Percentiles rank a stretch among this genome's conserved stretches.
Evolutionary conservation across 2,329 filamentous ascomycete species (phyloP).

Genomic region (Penicillium sp.): DNA sequence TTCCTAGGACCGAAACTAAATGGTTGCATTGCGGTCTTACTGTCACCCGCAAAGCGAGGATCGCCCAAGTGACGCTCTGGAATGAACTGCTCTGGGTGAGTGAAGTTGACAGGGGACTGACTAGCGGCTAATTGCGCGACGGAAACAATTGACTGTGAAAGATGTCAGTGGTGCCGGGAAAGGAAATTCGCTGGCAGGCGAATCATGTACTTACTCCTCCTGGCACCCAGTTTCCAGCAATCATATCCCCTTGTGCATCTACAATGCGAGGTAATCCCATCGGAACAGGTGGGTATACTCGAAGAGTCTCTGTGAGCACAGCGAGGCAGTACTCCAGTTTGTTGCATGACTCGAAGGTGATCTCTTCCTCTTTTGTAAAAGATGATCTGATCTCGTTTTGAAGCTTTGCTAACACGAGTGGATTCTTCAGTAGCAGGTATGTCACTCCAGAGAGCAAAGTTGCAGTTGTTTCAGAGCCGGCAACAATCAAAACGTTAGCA

Average conservation of each 20-base stretch:
- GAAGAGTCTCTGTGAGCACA: slow-evolving; percentile 43
- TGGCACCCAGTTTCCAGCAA: slow-evolving; percentile 24
- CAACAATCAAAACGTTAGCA: slow-evolving; percentile 15
- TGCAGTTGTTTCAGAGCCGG: slow-evolving; percentile 50
- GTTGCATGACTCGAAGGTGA: slow-evolving; percentile 33
- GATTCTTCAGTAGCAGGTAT: slow-evolving; percentile 43
- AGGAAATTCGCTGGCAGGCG: not conserved
- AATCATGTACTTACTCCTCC: slow-evolving; percentile 15
- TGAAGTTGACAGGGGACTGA: slow-evolving; percentile 27
- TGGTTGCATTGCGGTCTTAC: slow-evolving; percentile 47
- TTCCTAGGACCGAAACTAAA: slow-evolving; percentile 52
- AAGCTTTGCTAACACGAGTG: slow-evolving; percentile 33
- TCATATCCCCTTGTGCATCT: slow-evolving; percentile 16
- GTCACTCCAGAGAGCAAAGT: slow-evolving; percentile 46
- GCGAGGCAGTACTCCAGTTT: slow-evolving; percentile 42
- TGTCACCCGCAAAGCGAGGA: slow-evolving; percentile 44
- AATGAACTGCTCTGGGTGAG: slow-evolving; percentile 13
- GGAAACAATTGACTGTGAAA: slow-evolving; percentile 41
- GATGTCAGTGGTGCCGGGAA: not conserved
- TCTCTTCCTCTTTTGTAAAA: slow-evolving; percentile 40
- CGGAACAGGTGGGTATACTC: slow-evolving; percentile 40
- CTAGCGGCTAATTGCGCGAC: slow-evolving; percentile 48
- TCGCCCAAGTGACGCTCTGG: slow-evolving; percentile 20
- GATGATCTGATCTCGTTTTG: slow-evolving; percentile 40
- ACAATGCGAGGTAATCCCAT: slow-evolving; percentile 24